Conservation (phyloP, 768 basidiomycete species). For the Naganishia friedmannii region DNA sequence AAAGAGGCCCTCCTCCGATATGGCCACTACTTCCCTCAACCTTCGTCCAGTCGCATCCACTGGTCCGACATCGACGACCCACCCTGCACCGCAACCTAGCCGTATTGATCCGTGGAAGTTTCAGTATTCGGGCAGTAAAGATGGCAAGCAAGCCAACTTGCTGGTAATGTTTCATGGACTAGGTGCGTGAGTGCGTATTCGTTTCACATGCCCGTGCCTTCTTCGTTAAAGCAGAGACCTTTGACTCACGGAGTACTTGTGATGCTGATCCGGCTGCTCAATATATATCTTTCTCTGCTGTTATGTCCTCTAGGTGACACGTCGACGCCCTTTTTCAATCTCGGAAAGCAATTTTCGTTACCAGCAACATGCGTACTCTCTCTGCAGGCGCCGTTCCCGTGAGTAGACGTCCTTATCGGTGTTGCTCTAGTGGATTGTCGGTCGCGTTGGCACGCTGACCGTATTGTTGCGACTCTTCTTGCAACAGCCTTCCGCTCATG, state of each 20-base stretch:
- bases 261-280: neutral
- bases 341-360: constrained; percentile 42
- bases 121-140: constrained; percentile 38
- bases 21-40: neutral
- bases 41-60: neutral
- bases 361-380: constrained; percentile 47
- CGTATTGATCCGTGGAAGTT: constrained; percentile 39
- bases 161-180: constrained; percentile 51
- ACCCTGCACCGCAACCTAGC: neutral
- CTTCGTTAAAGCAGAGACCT: neutral
- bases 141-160: constrained; percentile 46
- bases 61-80: neutral
- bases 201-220: neutral
- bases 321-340: constrained; percentile 40
- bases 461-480: neutral
- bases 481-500: constrained; percentile 28
- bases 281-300: neutral
- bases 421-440: neutral
- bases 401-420: constrained; percentile 21
- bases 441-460: neutral
- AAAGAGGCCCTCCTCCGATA: neutral
- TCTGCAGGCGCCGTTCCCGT: constrained; percentile 45
- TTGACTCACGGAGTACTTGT: neutral
- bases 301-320: constrained; percentile 42
- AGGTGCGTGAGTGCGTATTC: constrained; percentile 36